Conservation (phyloP, 306 rosid species). For the Cucumis cinereus region DNA sequence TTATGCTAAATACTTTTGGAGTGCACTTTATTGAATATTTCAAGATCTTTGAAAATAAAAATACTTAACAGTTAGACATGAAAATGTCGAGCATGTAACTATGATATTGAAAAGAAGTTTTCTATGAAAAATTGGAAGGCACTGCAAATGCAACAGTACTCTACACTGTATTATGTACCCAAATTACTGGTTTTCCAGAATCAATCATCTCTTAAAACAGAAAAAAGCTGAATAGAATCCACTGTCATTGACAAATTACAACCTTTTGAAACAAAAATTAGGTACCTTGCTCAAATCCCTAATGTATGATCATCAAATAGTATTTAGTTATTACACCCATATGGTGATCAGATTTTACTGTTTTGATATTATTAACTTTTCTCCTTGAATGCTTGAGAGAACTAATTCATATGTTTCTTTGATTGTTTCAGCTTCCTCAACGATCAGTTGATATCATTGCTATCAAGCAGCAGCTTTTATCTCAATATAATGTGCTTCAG, state of each 20-base stretch:
- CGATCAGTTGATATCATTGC: conserved; percentile 56
- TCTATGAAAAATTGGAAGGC: neutral
- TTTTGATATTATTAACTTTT: neutral
- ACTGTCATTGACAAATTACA: neutral
- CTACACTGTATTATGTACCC: neutral
- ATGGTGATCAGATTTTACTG: neutral
- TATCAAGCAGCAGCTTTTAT: conserved; percentile 76
- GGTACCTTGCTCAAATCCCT: neutral
- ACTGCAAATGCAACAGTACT: neutral
- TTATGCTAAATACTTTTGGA: neutral
- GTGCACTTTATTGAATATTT: neutral
- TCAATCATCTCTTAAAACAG: neutral
- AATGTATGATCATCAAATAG: neutral
- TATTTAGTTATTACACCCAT: neutral
- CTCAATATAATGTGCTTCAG: conserved; percentile 84
- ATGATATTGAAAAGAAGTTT: neutral
- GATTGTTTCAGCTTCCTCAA: conserved; percentile 63
- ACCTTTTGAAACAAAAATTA: neutral
- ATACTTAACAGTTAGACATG: neutral
- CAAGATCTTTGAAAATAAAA: neutral
- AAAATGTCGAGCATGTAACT: neutral
- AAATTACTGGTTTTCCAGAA: neutral
- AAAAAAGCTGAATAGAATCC: neutral
- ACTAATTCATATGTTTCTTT: conserved; percentile 10
- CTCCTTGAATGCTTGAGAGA: conserved; percentile 3